Base-by-base conservation (phyloP, 768 basidiomycete genomes). In the Leccinum longicurvipes region DNA sequence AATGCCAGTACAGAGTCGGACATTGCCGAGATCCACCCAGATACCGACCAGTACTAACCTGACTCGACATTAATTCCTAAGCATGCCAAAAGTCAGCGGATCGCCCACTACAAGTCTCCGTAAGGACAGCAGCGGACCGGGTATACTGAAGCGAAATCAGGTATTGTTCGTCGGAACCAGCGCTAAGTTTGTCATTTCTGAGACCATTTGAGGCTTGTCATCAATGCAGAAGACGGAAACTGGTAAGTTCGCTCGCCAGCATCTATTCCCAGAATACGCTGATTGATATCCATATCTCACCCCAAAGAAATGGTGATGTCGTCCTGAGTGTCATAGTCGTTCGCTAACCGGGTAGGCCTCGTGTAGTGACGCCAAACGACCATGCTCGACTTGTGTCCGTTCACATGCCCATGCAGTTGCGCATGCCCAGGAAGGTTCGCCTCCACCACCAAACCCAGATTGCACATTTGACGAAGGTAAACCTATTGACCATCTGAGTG, bases 381-480 rank as follows among this genome's bases (percentile, higher is more conserved):
- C 89, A 5, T 90, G 89, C 64, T 84, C 87, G 25, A 90, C 89
- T 2, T 90, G 89, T 65, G 75, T 84, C 55, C 82, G 88, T 29
- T 89, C 87, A 21, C 87, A 89, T 75, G 77, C 84, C 2, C 85
- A 89, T 72, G 82, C 86, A 9, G 65, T 81, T 51, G 77, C 80
- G 12, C 86, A 86, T 71, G 80, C 85, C 12, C 76, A 81, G 1
- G 77, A 85, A 27, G 85, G 83, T 39, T 74, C 75, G 2, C 72
- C 73, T 46, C 62, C 85, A 45, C 83, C 86, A 1, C 65, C 79
- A 0, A 74, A 73, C 46, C 86, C 85, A 12, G 84, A 86, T 53
- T 91, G 89, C 65, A 89, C 87, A n/a, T 90, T 82, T 58, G 88
- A 89, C 60, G 89, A 90, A 59, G 73, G 86, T 84, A 63, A 47